phyloP scores from a whole-genome alignment of 2,329 filamentous ascomycete species.

The Pyrenophora tritici-repentis region DNA sequence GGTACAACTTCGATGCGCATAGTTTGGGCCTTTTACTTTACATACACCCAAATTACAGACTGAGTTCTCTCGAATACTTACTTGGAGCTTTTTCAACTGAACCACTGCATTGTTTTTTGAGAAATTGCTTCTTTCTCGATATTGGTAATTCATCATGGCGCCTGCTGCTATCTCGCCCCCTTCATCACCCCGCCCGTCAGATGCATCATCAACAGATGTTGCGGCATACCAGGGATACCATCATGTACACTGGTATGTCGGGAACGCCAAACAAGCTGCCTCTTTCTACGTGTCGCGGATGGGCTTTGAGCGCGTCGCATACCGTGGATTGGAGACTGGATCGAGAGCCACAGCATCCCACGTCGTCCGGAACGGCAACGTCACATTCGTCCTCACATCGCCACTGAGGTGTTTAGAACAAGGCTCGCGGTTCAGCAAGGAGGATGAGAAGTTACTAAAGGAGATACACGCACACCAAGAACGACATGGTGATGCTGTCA shows the following conservation, averaged over 20 bases:
- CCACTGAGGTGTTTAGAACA: conserved; percentile 64
- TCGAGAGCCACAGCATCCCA: conserved; percentile 81
- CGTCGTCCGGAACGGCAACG: conserved; percentile 75
- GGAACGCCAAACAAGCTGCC: conserved; percentile 94
- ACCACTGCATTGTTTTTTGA: neutral
- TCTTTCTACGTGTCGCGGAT: conserved; percentile 86
- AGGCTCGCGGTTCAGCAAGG: conserved; percentile 41
- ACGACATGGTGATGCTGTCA: conserved; percentile 89
- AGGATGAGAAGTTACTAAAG: conserved; percentile 68
- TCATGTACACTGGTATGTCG: conserved; percentile 94
- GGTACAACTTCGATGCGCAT: conserved; percentile 6
- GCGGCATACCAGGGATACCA: conserved; percentile 79
- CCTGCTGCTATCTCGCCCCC: conserved; percentile 49
- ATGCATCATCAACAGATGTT: conserved; percentile 40
- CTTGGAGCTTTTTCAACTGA: neutral
- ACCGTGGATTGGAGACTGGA: conserved; percentile 86
- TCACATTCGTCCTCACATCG: conserved; percentile 83
- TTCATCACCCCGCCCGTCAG: conserved; percentile 41
- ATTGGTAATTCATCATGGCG: conserved; percentile 28
- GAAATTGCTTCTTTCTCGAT: neutral
- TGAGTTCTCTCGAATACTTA: neutral
- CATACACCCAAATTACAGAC: neutral
- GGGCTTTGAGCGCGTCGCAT: conserved; percentile 82
- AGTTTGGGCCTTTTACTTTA: neutral
- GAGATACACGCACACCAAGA: conserved; percentile 85